phyloP scores from a whole-genome alignment of 2,329 filamentous ascomycete genomes.

The Botrytis tulipae region DNA sequence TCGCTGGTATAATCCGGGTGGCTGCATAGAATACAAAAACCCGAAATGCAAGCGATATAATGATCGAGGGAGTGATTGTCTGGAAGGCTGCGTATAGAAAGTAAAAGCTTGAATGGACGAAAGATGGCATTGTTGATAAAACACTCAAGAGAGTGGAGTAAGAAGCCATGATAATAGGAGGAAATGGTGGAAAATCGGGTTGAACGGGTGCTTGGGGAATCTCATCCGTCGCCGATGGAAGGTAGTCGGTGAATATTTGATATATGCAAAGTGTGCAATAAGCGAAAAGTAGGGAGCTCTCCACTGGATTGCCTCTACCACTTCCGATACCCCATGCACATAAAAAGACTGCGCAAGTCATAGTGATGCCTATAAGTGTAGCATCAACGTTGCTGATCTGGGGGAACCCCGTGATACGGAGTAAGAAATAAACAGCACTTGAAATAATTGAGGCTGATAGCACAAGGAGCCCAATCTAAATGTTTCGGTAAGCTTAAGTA shows the following conservation, averaged over 20 bases:
- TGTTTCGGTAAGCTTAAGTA: slow-evolving; percentile 23
- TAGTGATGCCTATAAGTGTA: slow-evolving; percentile 84
- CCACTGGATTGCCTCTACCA: slow-evolving; percentile 89
- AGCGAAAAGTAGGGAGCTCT: slow-evolving; percentile 92
- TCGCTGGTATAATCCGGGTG: slow-evolving; percentile 90
- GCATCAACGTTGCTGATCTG: slow-evolving; percentile 91
- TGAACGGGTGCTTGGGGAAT: slow-evolving; percentile 56
- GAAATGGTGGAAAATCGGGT: slow-evolving; percentile 92
- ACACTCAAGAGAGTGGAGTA: slow-evolving; percentile 89
- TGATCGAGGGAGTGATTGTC: slow-evolving; percentile 91
- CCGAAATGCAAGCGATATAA: slow-evolving; percentile 91
- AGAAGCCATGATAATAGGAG: slow-evolving; percentile 96
- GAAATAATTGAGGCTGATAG: slow-evolving; percentile 89
- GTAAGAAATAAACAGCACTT: slow-evolving; percentile 92
- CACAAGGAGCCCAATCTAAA: slow-evolving; percentile 80
- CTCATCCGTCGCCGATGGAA: slow-evolving; percentile 65
- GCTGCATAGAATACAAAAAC: slow-evolving; percentile 94
- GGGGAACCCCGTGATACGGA: slow-evolving; percentile 90
- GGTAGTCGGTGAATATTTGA: slow-evolving; percentile 98
- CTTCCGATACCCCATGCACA: slow-evolving; percentile 93
- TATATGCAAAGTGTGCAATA: slow-evolving; percentile 99
- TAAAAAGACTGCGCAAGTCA: slow-evolving; percentile 89
- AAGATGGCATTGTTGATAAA: slow-evolving; percentile 77
- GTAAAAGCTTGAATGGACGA: slow-evolving; percentile 77
- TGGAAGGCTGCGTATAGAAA: slow-evolving; percentile 90